Conservation (phyloP, 1,284 basidiomycete species). For the Marasmius sp. region DNA sequence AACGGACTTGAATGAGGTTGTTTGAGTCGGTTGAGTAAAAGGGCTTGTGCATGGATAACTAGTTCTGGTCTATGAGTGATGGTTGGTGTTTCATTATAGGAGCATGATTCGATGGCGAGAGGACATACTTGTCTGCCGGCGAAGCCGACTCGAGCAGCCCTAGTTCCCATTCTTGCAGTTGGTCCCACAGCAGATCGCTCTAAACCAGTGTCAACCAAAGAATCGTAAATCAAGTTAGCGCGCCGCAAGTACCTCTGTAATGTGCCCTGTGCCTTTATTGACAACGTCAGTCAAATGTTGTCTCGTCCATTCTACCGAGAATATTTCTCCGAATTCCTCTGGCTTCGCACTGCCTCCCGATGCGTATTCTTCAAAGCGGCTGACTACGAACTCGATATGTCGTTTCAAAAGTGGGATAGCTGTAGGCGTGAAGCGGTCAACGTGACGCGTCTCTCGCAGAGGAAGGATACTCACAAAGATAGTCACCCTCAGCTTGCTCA, state of each 20-base stretch:
- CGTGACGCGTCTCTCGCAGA: constrained; percentile 8
- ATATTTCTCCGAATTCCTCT: constrained; percentile 50
- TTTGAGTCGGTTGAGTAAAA: constrained; percentile 58
- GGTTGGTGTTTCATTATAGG: neutral
- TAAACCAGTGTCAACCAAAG: constrained; percentile 27
- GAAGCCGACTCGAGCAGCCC: constrained; percentile 52
- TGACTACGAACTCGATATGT: constrained; percentile 69
- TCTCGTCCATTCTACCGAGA: constrained; percentile 62
- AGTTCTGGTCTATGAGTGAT: constrained; percentile 33
- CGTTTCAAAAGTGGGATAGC: constrained; percentile 71
- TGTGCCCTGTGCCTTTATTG: constrained; percentile 57
- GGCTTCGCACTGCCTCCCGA: constrained; percentile 37
- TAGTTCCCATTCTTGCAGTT: constrained; percentile 75
- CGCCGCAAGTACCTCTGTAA: constrained; percentile 48
- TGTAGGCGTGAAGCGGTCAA: constrained; percentile 10
- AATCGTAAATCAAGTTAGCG: neutral
- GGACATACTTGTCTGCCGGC: constrained; percentile 46
- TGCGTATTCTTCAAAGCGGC: constrained; percentile 49
- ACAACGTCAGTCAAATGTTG: constrained; percentile 54
- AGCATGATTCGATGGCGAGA: neutral
- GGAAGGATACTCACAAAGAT: constrained; percentile 65
- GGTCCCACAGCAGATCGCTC: constrained; percentile 75
- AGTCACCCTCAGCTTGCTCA: constrained; percentile 72
- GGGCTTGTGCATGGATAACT: constrained; percentile 44
- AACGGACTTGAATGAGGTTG: constrained; percentile 69